Conservation (phyloP, 371 early-diverging fungal species). For the Apophysomyces variabilis region DNA sequence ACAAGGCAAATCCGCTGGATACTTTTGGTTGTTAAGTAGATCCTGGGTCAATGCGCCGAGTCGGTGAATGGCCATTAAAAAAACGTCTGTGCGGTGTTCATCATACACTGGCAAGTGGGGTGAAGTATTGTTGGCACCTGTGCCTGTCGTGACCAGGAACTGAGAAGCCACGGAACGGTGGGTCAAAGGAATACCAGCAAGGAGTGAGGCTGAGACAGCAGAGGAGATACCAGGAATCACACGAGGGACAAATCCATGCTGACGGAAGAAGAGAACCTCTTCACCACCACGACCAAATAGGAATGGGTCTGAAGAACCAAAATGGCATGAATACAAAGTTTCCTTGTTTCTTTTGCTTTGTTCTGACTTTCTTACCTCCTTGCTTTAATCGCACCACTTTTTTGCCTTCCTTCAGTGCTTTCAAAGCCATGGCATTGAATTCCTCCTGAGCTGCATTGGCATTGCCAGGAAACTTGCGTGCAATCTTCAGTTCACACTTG, state of each 20-base stretch:
- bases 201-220: slow-evolving; percentile 72
- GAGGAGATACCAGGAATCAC: slow-evolving; percentile 90
- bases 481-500: slow-evolving; percentile 51
- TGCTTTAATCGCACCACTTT: slow-evolving; percentile 85
- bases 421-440: slow-evolving; percentile 69
- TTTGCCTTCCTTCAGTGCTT: slow-evolving; percentile 66
- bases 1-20: slow-evolving; percentile 69
- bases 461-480: slow-evolving; percentile 60
- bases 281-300: slow-evolving; percentile 94
- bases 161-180: slow-evolving; percentile 89
- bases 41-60: slow-evolving; percentile 63
- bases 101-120: slow-evolving; percentile 68
- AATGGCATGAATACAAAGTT: neutral
- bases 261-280: slow-evolving; percentile 78
- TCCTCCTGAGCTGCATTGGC: slow-evolving; percentile 85
- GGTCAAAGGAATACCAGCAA: slow-evolving; percentile 86
- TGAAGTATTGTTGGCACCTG: slow-evolving; percentile 53
- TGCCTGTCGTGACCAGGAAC: slow-evolving; percentile 84
- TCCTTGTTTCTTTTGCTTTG: neutral
- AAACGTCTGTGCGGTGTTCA: slow-evolving; percentile 77
- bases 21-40: slow-evolving; percentile 53
- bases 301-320: slow-evolving; percentile 71
- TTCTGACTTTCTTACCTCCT: slow-evolving; percentile 56
- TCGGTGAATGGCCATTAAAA: slow-evolving; percentile 87
- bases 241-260: slow-evolving; percentile 63